Conservation (phyloP, 2,329 filamentous ascomycete species). For the Keithomyces neogunnii region DNA sequence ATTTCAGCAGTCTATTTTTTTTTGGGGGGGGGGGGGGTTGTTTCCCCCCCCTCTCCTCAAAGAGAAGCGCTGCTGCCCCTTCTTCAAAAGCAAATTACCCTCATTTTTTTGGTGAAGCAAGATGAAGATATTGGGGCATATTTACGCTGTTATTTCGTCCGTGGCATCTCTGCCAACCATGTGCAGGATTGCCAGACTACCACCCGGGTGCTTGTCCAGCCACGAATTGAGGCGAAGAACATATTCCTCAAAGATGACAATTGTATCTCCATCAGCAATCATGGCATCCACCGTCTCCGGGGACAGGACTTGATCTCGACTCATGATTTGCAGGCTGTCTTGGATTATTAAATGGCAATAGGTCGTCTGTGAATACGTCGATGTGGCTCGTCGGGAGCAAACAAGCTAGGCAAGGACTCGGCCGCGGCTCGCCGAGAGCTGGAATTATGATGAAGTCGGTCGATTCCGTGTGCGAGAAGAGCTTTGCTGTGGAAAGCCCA, state of each 20-base stretch:
- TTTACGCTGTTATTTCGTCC: slow-evolving; percentile 26
- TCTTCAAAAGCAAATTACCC: background rate
- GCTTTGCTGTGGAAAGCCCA: too few relatives aligned
- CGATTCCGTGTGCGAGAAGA: background rate
- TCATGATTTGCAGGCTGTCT: slow-evolving; percentile 16
- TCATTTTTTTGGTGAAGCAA: background rate
- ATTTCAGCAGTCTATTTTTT: too few relatives aligned
- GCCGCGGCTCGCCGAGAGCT: too few relatives aligned
- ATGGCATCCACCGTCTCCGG: slow-evolving; percentile 37
- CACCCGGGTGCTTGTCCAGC: slow-evolving; percentile 52
- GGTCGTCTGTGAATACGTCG: background rate
- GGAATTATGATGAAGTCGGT: background rate
- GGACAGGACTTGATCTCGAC: slow-evolving; percentile 34
- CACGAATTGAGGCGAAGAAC: slow-evolving; percentile 49
- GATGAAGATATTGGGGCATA: slow-evolving; percentile 5
- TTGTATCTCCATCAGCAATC: slow-evolving; percentile 45
- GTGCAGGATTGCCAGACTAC: slow-evolving; percentile 49
- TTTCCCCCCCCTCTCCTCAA: background rate
- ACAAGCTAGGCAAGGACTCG: background rate
- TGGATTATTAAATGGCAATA: background rate
- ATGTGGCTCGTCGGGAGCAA: background rate
- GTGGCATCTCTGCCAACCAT: slow-evolving; percentile 32
- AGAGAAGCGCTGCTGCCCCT: too few relatives aligned
- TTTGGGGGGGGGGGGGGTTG: too few relatives aligned
- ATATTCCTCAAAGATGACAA: slow-evolving; percentile 47